A percentile compares a stretch with the other conserved stretches of the same genome.
phyloP scores from a whole-genome alignment of 768 basidiomycete genomes.

The Mycena belliarum region DNA sequence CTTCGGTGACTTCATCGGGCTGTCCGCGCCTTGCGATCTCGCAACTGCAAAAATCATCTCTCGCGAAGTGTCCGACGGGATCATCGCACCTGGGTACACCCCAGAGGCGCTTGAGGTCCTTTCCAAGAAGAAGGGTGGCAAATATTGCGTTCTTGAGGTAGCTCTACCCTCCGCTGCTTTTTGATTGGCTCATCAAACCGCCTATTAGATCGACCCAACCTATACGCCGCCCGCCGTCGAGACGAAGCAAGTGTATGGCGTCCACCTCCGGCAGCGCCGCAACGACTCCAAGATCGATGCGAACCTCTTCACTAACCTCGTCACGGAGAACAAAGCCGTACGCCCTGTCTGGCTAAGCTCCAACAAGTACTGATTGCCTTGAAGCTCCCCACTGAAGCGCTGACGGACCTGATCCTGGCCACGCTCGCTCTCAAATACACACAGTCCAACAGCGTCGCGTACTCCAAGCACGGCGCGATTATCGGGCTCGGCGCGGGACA shows the following conservation, averaged over 20 bases:
- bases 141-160: conserved; percentile 96
- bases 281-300: conserved; percentile 89
- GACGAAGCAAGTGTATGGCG: conserved; percentile 94
- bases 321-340: conserved; percentile 86
- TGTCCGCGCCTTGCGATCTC: conserved; percentile 90
- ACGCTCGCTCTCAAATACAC: conserved; percentile 98
- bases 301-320: conserved; percentile 81
- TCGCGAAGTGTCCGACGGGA: conserved; percentile 98
- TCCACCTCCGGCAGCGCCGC: conserved; percentile 85
- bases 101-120: conserved; percentile 87
- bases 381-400: conserved; percentile 73
- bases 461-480: conserved; percentile 88
- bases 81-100: conserved; percentile 94
- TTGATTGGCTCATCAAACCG: not conserved
- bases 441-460: conserved; percentile 98
- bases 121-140: conserved; percentile 95
- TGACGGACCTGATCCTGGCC: conserved; percentile 93
- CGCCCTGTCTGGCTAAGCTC: conserved; percentile 24
- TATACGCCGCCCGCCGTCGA: conserved; percentile 82
- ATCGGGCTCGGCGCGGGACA: conserved; percentile 97
- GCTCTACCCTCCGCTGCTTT: conserved; percentile 1
- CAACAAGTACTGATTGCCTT: conserved; percentile 1
- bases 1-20: conserved; percentile 97
- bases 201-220: conserved; percentile 76
- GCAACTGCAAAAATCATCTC: conserved; percentile 96